Percentiles rank a stretch among this genome's conserved stretches.
Evolutionary conservation across 2,329 filamentous ascomycete species (phyloP).

Genomic region (Trichoderma sp.): DNA sequence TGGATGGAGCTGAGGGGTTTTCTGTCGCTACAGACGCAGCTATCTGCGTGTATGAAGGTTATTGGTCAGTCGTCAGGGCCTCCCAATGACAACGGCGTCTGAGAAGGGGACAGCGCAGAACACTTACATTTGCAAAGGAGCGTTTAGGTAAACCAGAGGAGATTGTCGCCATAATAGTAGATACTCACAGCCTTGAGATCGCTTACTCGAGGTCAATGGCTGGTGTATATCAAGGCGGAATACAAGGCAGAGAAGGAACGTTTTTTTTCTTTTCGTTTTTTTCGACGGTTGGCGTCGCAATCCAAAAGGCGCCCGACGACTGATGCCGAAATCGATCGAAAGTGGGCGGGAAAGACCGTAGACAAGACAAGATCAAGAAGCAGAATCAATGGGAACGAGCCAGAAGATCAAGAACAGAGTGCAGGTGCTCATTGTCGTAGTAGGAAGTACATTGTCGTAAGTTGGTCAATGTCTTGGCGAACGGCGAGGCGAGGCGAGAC

Average conservation of each 20-base stretch:
- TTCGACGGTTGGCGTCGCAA: conserved; percentile 8
- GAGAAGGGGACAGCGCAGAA: background rate
- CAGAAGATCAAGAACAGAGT: conserved; percentile 49
- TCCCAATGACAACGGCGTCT: conserved; percentile 16
- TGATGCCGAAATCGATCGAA: conserved; percentile 10
- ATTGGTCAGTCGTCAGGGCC: conserved; percentile 9
- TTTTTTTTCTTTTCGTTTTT: background rate
- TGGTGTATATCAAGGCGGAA: conserved; percentile 24
- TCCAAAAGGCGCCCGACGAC: background rate
- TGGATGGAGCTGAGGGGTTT: conserved; percentile 17
- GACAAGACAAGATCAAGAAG: conserved; percentile 51
- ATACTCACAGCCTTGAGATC: conserved; percentile 25
- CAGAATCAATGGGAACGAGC: conserved; percentile 56
- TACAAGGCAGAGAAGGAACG: conserved; percentile 22
- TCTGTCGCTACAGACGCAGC: conserved; percentile 47
- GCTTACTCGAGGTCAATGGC: conserved; percentile 24
- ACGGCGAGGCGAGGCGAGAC: conserved; percentile 8
- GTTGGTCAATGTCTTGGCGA: conserved; percentile 3
- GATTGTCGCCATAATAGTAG: conserved; percentile 49
- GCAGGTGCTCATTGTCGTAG: conserved; percentile 58
- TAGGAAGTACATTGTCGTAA: conserved; percentile 39
- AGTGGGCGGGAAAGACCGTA: conserved; percentile 31
- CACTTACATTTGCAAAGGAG: conserved; percentile 74
- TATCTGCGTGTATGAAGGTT: conserved; percentile 40
- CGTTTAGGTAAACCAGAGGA: conserved; percentile 55